These are phyloP conservation scores for Spizellomyces punctatus DNA, from an alignment of 192 early-diverging fungal species.

Conservation along the genomic window DNA sequence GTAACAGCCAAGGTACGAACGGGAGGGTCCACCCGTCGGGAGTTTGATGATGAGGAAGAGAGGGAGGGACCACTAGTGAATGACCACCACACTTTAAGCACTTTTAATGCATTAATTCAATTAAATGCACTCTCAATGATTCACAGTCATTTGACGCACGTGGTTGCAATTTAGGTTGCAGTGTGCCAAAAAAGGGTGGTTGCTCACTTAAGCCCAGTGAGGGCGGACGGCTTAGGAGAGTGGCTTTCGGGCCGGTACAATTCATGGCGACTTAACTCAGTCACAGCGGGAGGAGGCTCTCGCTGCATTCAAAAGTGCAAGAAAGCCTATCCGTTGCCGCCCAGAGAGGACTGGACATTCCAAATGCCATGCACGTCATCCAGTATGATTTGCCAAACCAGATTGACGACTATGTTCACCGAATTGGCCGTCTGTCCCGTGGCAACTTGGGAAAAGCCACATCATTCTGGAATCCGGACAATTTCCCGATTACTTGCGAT, in stretches of 20 bases:
- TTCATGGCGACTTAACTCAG: constrained; percentile 92
- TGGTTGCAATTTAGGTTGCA: no score
- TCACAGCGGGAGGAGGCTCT: constrained; percentile 78
- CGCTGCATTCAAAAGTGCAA: constrained; percentile 85
- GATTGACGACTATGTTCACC: constrained; percentile 98
- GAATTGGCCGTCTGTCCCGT: constrained; percentile 92
- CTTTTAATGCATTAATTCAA: no score
- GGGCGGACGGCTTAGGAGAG: no score
- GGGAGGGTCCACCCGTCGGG: no score
- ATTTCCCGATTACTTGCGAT: constrained; percentile 76
- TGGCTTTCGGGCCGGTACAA: constrained; percentile 88
- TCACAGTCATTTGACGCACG: no score
- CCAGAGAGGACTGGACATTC: constrained; percentile 92
- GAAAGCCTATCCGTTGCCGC: constrained; percentile 87
- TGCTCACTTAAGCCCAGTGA: no score
- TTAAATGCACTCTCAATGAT: no score
- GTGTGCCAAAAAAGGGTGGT: no score
- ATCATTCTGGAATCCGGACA: constrained; percentile 92
- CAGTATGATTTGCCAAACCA: constrained; percentile 96
- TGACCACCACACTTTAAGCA: no score
- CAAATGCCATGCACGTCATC: constrained; percentile 76
- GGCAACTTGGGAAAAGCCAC: constrained; percentile 96
- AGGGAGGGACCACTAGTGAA: no score
- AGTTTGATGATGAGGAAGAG: no score
- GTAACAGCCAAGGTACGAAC: no score